These are phyloP conservation scores for Nelumbo lutea DNA, from an alignment of 164 flowering plant species.

Conservation along the genomic window DNA sequence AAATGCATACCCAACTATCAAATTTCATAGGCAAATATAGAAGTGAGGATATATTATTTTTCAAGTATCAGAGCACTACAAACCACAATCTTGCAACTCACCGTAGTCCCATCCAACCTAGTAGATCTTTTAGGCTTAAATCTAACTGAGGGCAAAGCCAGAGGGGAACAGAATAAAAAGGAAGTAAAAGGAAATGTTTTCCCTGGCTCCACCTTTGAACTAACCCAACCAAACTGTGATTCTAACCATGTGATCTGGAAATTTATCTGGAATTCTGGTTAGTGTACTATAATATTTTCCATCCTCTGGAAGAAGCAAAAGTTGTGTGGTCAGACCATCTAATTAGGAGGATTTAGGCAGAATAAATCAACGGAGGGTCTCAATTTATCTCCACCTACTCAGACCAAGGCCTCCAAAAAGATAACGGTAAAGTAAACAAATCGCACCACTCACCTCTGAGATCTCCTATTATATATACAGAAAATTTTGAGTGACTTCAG, in stretches of 20 bases:
- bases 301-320: no score
- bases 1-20: slow-evolving; percentile 11
- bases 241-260: no score
- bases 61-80: neutral
- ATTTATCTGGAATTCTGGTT: no score
- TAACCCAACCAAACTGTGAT: no score
- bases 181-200: no score
- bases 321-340: no score
- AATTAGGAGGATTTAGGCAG: neutral
- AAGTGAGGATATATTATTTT: neutral
- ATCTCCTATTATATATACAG: neutral
- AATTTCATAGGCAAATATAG: neutral
- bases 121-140: no score
- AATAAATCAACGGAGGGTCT: neutral
- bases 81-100: neutral
- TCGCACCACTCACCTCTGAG: slow-evolving; percentile 11
- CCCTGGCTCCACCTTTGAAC: no score
- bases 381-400: neutral
- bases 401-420: neutral
- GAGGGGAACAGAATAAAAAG: no score
- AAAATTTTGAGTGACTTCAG: neutral
- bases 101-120: no score
- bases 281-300: no score
- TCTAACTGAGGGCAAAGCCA: no score
- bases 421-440: neutral